phyloP scores from a whole-genome alignment of 768 basidiomycete genomes.

The Psilocybe sp. region DNA sequence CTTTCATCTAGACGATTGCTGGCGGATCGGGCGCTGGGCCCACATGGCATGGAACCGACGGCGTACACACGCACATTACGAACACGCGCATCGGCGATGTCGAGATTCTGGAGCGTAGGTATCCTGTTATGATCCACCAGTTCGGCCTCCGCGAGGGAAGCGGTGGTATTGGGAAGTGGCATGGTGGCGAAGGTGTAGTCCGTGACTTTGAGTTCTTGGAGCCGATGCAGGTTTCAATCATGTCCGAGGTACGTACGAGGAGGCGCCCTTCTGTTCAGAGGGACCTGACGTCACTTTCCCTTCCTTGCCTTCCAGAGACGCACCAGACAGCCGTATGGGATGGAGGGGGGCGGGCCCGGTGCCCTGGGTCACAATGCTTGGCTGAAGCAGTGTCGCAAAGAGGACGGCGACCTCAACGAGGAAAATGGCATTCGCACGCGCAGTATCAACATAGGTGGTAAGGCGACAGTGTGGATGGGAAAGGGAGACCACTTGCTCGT shows the following conservation, averaged over 20 bases:
- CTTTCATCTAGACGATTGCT: conserved; percentile 70
- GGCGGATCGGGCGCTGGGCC: conserved; percentile 93
- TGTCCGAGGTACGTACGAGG: conserved; percentile 64
- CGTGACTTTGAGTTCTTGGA: conserved; percentile 83
- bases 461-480: conserved; percentile 85
- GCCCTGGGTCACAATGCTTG: conserved; percentile 82
- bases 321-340: conserved; percentile 82
- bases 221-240: conserved; percentile 81
- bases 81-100: conserved; percentile 93
- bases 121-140: conserved; percentile 84
- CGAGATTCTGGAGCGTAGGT: conserved; percentile 90
- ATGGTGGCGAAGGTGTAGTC: conserved; percentile 82
- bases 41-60: conserved; percentile 87
- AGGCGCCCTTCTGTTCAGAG: conserved; percentile 3
- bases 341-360: conserved; percentile 76
- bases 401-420: conserved; percentile 65
- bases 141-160: conserved; percentile 75
- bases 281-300: background rate
- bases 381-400: conserved; percentile 66
- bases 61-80: conserved; percentile 92
- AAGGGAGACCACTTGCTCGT: conserved; percentile 80
- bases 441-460: conserved; percentile 85
- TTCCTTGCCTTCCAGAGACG: conserved; percentile 51
- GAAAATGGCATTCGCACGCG: conserved; percentile 35
- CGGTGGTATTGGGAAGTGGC: conserved; percentile 68